Evolutionary conservation across 345 rosid genomes (phyloP).

Genomic region (Eucalyptus lansdowneana): DNA sequence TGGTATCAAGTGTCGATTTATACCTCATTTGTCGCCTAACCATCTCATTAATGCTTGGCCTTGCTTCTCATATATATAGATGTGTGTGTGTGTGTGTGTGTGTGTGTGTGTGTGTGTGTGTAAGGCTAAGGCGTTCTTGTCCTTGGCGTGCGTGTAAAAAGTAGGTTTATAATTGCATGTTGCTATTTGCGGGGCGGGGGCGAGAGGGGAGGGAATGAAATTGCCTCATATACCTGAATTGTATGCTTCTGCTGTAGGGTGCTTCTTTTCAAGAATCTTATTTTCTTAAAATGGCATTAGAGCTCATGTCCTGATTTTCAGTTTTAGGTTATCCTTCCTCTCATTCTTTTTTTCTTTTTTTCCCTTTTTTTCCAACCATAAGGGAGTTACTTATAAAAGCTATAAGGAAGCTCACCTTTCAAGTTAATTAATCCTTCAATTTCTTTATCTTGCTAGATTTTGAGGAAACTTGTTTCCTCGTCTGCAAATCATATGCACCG

Average conservation of each 20-base stretch:
- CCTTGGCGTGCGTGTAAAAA: background rate
- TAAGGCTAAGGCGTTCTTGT: too few relatives aligned
- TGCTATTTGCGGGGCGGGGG: too few relatives aligned
- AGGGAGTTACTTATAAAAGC: background rate
- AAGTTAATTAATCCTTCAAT: background rate
- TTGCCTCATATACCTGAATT: too few relatives aligned
- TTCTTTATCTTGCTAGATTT: background rate
- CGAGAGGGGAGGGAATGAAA: too few relatives aligned
- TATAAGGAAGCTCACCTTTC: background rate
- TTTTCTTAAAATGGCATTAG: background rate
- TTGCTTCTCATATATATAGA: too few relatives aligned
- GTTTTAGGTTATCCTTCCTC: background rate
- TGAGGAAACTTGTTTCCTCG: background rate
- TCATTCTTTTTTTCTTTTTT: too few relatives aligned
- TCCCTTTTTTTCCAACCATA: too few relatives aligned
- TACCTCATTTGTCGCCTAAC: background rate
- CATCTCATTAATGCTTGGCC: background rate
- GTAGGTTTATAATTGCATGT: background rate
- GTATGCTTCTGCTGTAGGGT: background rate
- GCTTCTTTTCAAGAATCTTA: background rate
- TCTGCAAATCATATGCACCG: too few relatives aligned
- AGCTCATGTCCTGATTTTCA: background rate
- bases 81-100: too few relatives aligned
- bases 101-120: too few relatives aligned
- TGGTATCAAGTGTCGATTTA: too few relatives aligned